Evolutionary conservation across 169 alveolate species (phyloP).

Genomic region (Pseudocohnilembus persalinus): DNA sequence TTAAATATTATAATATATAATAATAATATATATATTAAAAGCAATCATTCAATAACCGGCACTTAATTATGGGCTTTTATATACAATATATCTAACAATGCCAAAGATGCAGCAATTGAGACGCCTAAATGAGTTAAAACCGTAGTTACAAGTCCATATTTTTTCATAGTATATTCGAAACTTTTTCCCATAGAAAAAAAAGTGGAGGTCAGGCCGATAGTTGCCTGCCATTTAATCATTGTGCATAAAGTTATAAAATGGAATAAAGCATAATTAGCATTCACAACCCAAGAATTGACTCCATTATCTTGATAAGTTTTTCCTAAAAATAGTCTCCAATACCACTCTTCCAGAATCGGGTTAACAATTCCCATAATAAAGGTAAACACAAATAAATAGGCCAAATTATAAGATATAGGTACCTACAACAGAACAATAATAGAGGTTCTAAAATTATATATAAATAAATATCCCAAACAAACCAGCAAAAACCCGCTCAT

Average conservation of each 20-base stretch:
- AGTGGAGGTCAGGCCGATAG: slow-evolving; percentile 12
- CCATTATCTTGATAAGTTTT: background rate
- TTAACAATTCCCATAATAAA: slow-evolving; percentile 2
- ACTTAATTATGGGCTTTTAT: background rate
- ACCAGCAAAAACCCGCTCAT: background rate
- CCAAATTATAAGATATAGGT: background rate
- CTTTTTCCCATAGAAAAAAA: slow-evolving; percentile 13
- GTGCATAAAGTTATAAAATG: background rate
- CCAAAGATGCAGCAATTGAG: background rate
- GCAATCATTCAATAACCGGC: background rate
- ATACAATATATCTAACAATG: slow-evolving; percentile 10
- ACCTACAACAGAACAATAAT: background rate
- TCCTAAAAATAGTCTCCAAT: slow-evolving; percentile 17
- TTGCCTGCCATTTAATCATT: slow-evolving; percentile 6
- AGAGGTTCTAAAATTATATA: background rate
- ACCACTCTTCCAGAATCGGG: slow-evolving; percentile 24
- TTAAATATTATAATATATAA: too few species aligned
- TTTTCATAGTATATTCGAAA: slow-evolving; percentile 6
- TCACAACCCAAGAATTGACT: background rate
- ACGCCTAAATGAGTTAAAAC: slow-evolving; percentile 12
- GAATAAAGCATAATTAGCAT: background rate
- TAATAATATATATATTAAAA: too few species aligned
- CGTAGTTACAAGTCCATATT: slow-evolving; percentile 5
- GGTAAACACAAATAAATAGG: background rate
- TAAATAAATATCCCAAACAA: background rate